Percentiles rank a stretch among this genome's conserved stretches.
Evolutionary conservation across 2,329 filamentous ascomycete species (phyloP).

Genomic region (Epicoccum nigrum): DNA sequence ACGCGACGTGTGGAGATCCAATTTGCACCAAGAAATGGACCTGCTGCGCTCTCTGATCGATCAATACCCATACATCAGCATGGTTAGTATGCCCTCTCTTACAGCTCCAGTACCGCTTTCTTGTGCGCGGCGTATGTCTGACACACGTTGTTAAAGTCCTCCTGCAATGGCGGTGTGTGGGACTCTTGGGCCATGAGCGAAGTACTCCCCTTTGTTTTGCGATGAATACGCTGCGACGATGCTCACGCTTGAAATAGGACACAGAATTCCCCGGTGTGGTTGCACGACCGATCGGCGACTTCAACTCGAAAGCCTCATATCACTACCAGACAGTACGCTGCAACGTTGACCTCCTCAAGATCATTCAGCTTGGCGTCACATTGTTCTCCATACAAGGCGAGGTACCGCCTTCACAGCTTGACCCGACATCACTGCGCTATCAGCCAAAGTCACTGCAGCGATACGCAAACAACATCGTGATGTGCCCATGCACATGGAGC

Average conservation of each 20-base stretch:
- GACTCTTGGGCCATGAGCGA: not conserved
- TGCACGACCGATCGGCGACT: slow-evolving; percentile 90
- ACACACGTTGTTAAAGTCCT: slow-evolving; percentile 20
- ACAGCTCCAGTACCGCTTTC: slow-evolving; percentile 2
- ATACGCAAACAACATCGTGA: slow-evolving; percentile 60
- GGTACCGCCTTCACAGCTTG: slow-evolving; percentile 74
- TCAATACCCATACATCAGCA: slow-evolving; percentile 93
- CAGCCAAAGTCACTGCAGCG: slow-evolving; percentile 54
- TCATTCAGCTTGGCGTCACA: slow-evolving; percentile 95
- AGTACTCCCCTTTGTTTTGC: slow-evolving; percentile 15
- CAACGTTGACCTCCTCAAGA: slow-evolving; percentile 96
- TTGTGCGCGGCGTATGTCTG: slow-evolving; percentile 6
- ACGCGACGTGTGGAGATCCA: slow-evolving; percentile 94
- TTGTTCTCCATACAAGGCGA: slow-evolving; percentile 92
- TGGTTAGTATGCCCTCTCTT: slow-evolving; percentile 67
- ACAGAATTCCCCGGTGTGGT: slow-evolving; percentile 99
- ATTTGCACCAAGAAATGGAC: slow-evolving; percentile 89
- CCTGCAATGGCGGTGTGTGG: slow-evolving; percentile 9
- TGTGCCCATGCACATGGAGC: slow-evolving; percentile 91
- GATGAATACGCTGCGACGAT: not conserved
- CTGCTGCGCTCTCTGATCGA: slow-evolving; percentile 82
- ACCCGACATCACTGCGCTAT: slow-evolving; percentile 51
- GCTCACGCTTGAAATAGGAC: slow-evolving; percentile 64
- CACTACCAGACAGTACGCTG: slow-evolving; percentile 97
- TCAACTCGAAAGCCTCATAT: slow-evolving; percentile 94